These are phyloP conservation scores for Fusarium globosum DNA, from an alignment of 2,329 filamentous ascomycete genomes.

Conservation along the genomic window DNA sequence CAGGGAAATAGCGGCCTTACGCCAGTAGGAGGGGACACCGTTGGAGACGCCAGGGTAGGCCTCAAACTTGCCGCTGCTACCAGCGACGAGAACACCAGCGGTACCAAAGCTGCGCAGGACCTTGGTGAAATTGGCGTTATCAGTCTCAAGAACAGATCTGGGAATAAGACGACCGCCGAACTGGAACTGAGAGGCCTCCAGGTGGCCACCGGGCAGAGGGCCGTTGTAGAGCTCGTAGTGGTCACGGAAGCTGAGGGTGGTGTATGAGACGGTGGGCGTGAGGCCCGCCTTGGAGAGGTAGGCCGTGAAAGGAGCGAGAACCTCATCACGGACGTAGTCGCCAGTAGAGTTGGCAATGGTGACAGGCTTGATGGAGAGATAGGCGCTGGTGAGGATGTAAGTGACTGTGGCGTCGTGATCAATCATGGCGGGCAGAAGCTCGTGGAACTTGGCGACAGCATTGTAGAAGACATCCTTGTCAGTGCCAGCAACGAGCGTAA, in stretches of 20 bases:
- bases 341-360: conserved; percentile 56
- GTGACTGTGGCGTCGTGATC: conserved; percentile 61
- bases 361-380: conserved; percentile 53
- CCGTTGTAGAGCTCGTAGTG: conserved; percentile 58
- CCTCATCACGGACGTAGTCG: not conserved
- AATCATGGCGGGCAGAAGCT: conserved; percentile 56
- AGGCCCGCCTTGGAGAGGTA: not conserved
- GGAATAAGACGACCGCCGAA: conserved; percentile 58
- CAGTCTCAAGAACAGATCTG: conserved; percentile 37
- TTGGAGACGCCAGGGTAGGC: not conserved
- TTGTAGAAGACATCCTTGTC: conserved; percentile 5
- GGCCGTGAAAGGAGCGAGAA: not conserved
- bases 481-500: not conserved
- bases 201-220: conserved; percentile 53
- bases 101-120: not conserved
- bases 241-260: conserved; percentile 27
- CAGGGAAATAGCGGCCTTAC: not conserved
- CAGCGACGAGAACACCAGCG: not conserved
- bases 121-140: conserved; percentile 6
- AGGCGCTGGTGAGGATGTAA: conserved; percentile 60
- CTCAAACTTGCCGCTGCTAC: not conserved
- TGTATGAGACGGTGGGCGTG: not conserved
- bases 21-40: not conserved
- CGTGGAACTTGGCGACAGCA: not conserved
- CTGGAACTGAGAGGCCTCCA: conserved; percentile 43